Evolutionary conservation across 768 basidiomycete genomes (phyloP).

Genomic region (Pleurotus djamor): DNA sequence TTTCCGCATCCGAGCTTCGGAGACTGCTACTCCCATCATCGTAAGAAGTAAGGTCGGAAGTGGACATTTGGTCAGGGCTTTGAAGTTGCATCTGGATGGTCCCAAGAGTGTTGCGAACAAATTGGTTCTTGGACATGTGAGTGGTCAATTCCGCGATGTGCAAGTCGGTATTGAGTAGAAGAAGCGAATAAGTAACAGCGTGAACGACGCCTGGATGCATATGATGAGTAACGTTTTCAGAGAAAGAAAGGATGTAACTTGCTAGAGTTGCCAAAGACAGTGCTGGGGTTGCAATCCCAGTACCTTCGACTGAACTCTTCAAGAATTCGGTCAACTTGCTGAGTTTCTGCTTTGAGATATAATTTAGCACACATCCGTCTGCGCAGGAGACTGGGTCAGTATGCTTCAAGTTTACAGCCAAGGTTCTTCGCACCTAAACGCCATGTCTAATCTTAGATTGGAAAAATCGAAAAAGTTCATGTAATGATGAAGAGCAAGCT

Average conservation of each 20-base stretch:
- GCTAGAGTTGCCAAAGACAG: constrained; percentile 86
- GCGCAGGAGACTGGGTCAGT: constrained; percentile 3
- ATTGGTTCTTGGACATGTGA: constrained; percentile 91
- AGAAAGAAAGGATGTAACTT: constrained; percentile 25
- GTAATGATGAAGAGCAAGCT: constrained; percentile 73
- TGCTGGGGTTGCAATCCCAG: constrained; percentile 85
- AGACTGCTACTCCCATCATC: constrained; percentile 66
- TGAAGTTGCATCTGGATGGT: constrained; percentile 81
- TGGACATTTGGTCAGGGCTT: constrained; percentile 48
- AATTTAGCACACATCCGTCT: constrained; percentile 91
- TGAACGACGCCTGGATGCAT: constrained; percentile 79
- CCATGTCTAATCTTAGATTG: constrained; percentile 77
- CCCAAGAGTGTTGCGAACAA: constrained; percentile 87
- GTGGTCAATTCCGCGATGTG: constrained; percentile 89
- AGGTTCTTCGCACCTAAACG: constrained; percentile 66
- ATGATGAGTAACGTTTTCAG: not conserved
- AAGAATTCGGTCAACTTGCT: constrained; percentile 96
- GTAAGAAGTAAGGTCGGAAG: constrained; percentile 53
- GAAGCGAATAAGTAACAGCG: constrained; percentile 87
- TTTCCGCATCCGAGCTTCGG: constrained; percentile 59
- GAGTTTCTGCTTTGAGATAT: constrained; percentile 93
- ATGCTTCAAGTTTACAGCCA: not conserved
- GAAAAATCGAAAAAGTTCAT: constrained; percentile 89
- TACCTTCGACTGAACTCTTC: constrained; percentile 89
- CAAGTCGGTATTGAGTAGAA: constrained; percentile 95